Percentiles rank a stretch among this genome's conserved stretches.
Conservation (phyloP, 768 basidiomycete species). For the Kwoniella sp. region DNA sequence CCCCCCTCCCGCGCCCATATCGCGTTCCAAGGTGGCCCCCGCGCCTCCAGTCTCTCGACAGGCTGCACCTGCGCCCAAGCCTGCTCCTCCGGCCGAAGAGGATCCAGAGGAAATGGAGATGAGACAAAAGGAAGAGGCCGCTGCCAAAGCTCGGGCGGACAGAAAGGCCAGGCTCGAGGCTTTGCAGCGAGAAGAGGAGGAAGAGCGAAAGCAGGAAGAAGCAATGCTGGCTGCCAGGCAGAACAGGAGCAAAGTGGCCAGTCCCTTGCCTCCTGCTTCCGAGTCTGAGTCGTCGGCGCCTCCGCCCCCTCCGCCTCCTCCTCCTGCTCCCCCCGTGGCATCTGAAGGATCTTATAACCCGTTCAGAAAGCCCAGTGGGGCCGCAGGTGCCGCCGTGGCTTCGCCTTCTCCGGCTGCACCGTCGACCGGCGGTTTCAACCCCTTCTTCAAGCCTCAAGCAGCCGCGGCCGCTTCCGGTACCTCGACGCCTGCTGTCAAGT, state of each 20-base stretch:
- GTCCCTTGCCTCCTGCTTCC: slow-evolving; percentile 11
- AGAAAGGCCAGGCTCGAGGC: slow-evolving; percentile 57
- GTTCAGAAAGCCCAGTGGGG: slow-evolving; percentile 35
- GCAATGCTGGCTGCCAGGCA: slow-evolving; percentile 43
- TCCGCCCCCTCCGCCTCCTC: slow-evolving; percentile 50
- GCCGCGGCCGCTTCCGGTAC: slow-evolving; percentile 33
- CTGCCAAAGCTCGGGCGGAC: slow-evolving; percentile 66
- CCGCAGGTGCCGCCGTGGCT: slow-evolving; percentile 27
- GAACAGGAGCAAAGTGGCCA: slow-evolving; percentile 23
- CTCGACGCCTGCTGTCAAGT: slow-evolving; percentile 49
- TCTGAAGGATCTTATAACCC: slow-evolving; percentile 33
- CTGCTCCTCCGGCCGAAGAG: slow-evolving; percentile 53
- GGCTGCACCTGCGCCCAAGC: slow-evolving; percentile 43
- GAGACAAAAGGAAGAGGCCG: slow-evolving; percentile 63
- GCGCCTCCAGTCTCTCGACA: slow-evolving; percentile 8
- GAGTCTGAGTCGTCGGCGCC: slow-evolving; percentile 35
- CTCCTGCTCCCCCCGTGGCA: slow-evolving; percentile 37
- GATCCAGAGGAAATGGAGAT: slow-evolving; percentile 76
- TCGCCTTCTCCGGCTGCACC: slow-evolving; percentile 51
- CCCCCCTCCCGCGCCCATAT: slow-evolving; percentile 48
- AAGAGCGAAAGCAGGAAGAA: slow-evolving; percentile 60
- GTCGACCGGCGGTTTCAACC: slow-evolving; percentile 61
- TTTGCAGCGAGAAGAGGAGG: slow-evolving; percentile 66
- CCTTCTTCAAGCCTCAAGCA: slow-evolving; percentile 60
- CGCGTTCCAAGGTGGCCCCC: slow-evolving; percentile 21